These are phyloP conservation scores for Aspergillus melleus DNA, from an alignment of 2,329 filamentous ascomycete species.

Conservation along the genomic window DNA sequence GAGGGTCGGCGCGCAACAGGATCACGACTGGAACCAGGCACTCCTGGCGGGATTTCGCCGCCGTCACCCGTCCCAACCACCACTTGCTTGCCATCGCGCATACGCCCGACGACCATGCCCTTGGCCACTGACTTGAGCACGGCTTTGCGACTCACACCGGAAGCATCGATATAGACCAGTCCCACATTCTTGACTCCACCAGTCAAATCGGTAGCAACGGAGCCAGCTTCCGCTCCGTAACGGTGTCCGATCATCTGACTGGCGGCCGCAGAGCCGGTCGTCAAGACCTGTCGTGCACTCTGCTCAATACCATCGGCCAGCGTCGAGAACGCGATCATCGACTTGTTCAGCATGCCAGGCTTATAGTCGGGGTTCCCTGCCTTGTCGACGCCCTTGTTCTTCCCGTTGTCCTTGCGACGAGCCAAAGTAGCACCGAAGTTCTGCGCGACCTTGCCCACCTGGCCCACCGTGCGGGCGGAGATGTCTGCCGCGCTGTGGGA, in stretches of 20 bases:
- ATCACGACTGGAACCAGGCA: slow-evolving; percentile 17
- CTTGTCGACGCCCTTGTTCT: slow-evolving; percentile 64
- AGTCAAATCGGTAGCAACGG: slow-evolving; percentile 71
- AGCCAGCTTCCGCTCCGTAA: slow-evolving; percentile 82
- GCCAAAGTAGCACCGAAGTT: slow-evolving; percentile 79
- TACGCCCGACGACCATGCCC: slow-evolving; percentile 69
- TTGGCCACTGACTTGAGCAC: slow-evolving; percentile 94
- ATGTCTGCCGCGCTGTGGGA: slow-evolving; percentile 76
- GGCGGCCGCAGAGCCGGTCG: slow-evolving; percentile 73
- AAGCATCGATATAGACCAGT: slow-evolving; percentile 94
- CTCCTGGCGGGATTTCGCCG: slow-evolving; percentile 33
- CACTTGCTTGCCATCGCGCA: slow-evolving; percentile 50
- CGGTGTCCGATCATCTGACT: slow-evolving; percentile 84
- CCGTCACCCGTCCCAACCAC: slow-evolving; percentile 47
- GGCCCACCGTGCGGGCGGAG: slow-evolving; percentile 82
- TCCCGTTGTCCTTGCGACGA: slow-evolving; percentile 57
- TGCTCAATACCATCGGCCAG: slow-evolving; percentile 92
- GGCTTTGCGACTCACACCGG: slow-evolving; percentile 84
- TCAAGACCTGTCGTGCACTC: slow-evolving; percentile 75
- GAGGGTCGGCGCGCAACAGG: slow-evolving; percentile 31
- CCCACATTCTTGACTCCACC: slow-evolving; percentile 94
- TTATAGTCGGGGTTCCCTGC: slow-evolving; percentile 75
- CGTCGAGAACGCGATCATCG: slow-evolving; percentile 92
- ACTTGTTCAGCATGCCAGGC: slow-evolving; percentile 91
- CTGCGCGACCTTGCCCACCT: slow-evolving; percentile 80